Percentiles rank a stretch among this genome's conserved stretches.
Evolutionary conservation across 495 filamentous ascomycete species (phyloP).

Genomic region (Cladorrhinum samala): DNA sequence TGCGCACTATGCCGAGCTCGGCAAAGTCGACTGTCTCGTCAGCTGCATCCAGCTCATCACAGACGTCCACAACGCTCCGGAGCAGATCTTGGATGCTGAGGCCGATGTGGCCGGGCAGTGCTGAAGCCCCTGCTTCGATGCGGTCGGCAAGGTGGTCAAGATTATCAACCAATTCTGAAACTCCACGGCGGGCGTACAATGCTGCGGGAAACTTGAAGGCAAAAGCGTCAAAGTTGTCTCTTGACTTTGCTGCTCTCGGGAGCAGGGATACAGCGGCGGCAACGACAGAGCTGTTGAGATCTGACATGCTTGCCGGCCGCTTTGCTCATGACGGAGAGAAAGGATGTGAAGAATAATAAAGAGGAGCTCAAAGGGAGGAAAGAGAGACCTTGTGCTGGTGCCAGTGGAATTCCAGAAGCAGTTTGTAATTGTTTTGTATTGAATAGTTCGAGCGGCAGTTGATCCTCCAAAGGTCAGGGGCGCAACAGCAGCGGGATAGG

Average conservation of each 20-base stretch:
- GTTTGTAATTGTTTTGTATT: too few relatives aligned
- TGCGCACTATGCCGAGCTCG: background rate
- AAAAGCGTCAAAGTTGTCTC: background rate
- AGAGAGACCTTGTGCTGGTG: too few relatives aligned
- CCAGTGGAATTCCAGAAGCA: too few relatives aligned
- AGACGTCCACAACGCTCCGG: background rate
- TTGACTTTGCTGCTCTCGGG: background rate
- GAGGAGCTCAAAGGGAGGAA: too few relatives aligned
- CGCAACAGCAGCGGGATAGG: background rate
- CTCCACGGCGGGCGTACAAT: background rate
- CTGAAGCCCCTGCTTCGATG: background rate
- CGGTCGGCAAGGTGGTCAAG: background rate
- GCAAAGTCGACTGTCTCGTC: background rate
- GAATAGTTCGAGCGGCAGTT: too few relatives aligned
- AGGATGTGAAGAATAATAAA: too few relatives aligned
- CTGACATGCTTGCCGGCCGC: too few relatives aligned
- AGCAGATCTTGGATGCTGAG: background rate
- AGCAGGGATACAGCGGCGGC: background rate
- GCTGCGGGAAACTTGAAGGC: background rate
- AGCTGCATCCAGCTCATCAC: background rate
- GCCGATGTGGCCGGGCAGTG: background rate
- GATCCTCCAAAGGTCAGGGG: background rate
- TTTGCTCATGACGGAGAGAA: too few relatives aligned
- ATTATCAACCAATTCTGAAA: background rate
- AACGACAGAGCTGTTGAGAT: too few relatives aligned